These are phyloP conservation scores for Amborella trichopoda DNA, from an alignment of 164 flowering plant genomes.

Conservation along the genomic window DNA sequence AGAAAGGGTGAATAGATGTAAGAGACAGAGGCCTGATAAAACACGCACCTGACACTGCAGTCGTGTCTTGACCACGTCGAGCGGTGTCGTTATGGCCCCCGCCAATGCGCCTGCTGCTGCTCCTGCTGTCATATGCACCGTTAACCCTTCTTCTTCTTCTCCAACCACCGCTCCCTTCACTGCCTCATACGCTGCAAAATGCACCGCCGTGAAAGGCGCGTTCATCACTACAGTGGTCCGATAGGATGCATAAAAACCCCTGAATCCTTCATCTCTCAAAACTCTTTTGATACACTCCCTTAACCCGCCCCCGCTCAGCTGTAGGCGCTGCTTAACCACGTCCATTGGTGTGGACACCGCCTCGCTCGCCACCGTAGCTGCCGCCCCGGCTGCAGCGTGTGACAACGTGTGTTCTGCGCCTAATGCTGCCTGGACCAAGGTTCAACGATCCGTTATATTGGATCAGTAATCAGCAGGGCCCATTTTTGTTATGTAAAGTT, in stretches of 20 bases:
- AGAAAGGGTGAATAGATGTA: no score
- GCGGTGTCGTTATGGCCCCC: slow-evolving; percentile 18
- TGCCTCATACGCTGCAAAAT: slow-evolving; percentile 18
- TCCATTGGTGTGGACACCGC: slow-evolving; percentile 20
- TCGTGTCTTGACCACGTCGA: slow-evolving; percentile 20
- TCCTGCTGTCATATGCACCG: slow-evolving; percentile 17
- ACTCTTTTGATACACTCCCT: slow-evolving; percentile 16
- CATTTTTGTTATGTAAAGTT: no score
- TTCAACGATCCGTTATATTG: no score
- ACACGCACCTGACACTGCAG: slow-evolving; percentile 19
- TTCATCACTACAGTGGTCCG: slow-evolving; percentile 20
- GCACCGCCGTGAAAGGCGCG: slow-evolving; percentile 19
- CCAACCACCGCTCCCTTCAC: slow-evolving; percentile 13
- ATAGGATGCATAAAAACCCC: slow-evolving; percentile 16
- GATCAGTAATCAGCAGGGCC: no score
- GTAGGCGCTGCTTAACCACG: slow-evolving; percentile 20
- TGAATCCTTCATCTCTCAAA: slow-evolving; percentile 13
- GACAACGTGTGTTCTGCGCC: slow-evolving; percentile 10
- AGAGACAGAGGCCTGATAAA: no score
- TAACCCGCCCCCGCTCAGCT: slow-evolving; percentile 11
- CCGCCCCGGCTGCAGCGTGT: slow-evolving; percentile 12
- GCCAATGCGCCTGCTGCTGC: slow-evolving; percentile 20
- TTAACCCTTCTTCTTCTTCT: slow-evolving; percentile 9
- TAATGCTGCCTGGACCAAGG: slow-evolving; percentile 11
- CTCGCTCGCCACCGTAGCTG: slow-evolving; percentile 19